Conservation (phyloP, 2,329 filamentous ascomycete genomes). For the Fusarium subglutinans region DNA sequence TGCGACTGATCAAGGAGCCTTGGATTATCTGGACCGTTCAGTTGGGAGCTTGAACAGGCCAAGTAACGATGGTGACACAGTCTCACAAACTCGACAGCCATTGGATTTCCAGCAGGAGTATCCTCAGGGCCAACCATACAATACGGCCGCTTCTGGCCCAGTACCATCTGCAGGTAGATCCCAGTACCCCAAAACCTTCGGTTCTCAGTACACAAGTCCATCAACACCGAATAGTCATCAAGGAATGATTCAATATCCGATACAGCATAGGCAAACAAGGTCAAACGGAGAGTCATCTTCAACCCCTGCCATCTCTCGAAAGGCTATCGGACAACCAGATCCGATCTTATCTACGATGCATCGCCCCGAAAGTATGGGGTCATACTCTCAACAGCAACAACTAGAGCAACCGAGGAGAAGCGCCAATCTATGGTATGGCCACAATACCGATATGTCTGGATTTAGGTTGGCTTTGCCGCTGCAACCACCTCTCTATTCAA, state of each 20-base stretch:
- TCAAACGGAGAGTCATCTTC: background rate
- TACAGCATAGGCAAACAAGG: rapidly evolving
- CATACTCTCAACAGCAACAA: background rate
- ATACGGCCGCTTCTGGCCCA: background rate
- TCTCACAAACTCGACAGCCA: background rate
- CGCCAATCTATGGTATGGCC: background rate
- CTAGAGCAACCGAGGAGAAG: rapidly evolving
- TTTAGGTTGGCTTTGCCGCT: background rate
- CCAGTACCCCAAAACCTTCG: background rate
- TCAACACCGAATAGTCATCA: background rate
- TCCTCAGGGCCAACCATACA: background rate
- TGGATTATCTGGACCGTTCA: background rate
- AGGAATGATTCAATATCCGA: rapidly evolving
- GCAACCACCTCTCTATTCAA: background rate
- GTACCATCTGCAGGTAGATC: background rate
- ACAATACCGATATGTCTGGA: background rate
- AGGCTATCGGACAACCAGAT: rapidly evolving
- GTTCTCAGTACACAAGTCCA: background rate
- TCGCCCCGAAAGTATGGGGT: rapidly evolving
- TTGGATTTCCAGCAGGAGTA: background rate
- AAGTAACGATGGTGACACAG: too few species aligned
- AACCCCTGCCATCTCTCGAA: rapidly evolving
- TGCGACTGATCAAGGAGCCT: background rate
- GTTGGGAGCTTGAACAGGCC: background rate
- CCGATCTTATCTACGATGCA: background rate